Evolutionary conservation across 305 asterid species (phyloP).

Genomic region (Fraxinus sp.): DNA sequence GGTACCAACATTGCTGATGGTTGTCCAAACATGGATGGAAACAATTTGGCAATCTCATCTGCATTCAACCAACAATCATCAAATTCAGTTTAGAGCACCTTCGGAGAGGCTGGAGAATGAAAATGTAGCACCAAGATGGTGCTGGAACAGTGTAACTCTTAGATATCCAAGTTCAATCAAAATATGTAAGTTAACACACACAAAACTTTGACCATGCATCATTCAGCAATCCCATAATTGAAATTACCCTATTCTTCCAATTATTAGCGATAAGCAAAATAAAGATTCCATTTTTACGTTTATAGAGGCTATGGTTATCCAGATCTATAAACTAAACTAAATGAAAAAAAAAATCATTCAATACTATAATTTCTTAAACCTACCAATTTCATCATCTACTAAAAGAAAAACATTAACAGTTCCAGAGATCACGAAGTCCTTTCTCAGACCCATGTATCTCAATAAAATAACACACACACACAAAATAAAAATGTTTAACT

Average conservation of each 20-base stretch:
- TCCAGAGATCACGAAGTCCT: neutral
- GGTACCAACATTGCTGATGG: constrained; percentile 80
- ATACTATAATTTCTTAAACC: neutral
- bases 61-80: constrained; percentile 33
- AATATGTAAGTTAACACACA: neutral
- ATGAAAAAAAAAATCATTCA: neutral
- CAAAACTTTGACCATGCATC: neutral
- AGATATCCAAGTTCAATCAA: neutral
- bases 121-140: neutral
- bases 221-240: neutral
- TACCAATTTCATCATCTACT: neutral
- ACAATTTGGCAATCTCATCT: constrained; percentile 94
- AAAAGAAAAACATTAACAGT: neutral
- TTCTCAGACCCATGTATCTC: neutral
- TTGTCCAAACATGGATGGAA: constrained; percentile 82
- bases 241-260: neutral
- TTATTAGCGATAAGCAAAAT: neutral
- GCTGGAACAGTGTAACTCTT: neutral
- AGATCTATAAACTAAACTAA: constrained; percentile 15
- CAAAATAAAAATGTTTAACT: neutral
- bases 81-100: constrained; percentile 3
- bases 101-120: neutral
- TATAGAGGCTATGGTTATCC: neutral
- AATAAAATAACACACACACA: neutral
- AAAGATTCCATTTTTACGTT: neutral